Conservation (phyloP, 1,284 basidiomycete genomes). For the Singerocomus inundabilis region DNA sequence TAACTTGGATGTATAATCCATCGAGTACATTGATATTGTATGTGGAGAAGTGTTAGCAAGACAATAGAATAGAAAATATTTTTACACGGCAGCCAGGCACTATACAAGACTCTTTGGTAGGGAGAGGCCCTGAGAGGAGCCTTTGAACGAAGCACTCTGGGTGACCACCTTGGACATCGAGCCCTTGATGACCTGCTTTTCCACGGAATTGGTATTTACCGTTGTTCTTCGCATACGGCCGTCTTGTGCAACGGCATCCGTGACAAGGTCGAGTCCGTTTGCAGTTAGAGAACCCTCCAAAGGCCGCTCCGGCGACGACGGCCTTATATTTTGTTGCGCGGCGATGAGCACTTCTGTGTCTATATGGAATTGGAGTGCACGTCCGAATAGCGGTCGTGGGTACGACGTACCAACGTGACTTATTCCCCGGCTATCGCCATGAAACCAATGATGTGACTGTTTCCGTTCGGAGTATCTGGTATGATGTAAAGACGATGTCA, state of each 20-base stretch:
- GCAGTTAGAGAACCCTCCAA: slow-evolving; percentile 26
- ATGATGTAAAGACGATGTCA: neutral
- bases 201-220: slow-evolving; percentile 40
- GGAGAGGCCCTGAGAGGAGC: slow-evolving; percentile 5
- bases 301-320: slow-evolving; percentile 29
- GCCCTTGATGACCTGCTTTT: slow-evolving; percentile 53
- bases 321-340: slow-evolving; percentile 24
- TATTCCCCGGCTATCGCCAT: slow-evolving; percentile 52
- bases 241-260: slow-evolving; percentile 39
- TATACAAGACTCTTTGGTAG: slow-evolving; percentile 14
- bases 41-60: slow-evolving; percentile 9
- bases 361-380: neutral
- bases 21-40: slow-evolving; percentile 15
- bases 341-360: slow-evolving; percentile 26
- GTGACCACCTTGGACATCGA: slow-evolving; percentile 53
- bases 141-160: slow-evolving; percentile 23
- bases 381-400: too few species aligned
- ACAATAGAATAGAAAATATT: slow-evolving; percentile 16
- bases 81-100: neutral
- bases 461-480: slow-evolving; percentile 51
- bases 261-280: slow-evolving; percentile 36
- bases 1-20: neutral
- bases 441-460: slow-evolving; percentile 65
- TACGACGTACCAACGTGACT: slow-evolving; percentile 55
- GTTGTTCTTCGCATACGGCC: slow-evolving; percentile 42